Evolutionary conservation across 805 yeast species (phyloP).

Genomic region (Yamadazyma scolyti): DNA sequence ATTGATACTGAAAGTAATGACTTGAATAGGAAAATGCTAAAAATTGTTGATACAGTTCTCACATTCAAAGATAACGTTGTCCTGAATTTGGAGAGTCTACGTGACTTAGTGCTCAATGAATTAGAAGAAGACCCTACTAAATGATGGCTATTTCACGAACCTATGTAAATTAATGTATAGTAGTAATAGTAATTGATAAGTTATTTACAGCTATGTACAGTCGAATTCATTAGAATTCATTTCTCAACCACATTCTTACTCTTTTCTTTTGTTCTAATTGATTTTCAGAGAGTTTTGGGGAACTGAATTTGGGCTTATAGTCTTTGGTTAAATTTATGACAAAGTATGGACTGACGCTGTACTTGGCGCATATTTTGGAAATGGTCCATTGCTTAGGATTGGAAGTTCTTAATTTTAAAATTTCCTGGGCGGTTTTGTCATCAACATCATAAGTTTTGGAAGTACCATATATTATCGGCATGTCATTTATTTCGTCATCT

Average conservation of each 20-base stretch:
- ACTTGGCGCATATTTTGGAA: slow-evolving; percentile 57
- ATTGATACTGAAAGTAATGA: slow-evolving; percentile 44
- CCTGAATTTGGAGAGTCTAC: slow-evolving; percentile 57
- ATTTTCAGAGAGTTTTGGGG: not conserved
- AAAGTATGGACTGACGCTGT: slow-evolving; percentile 39
- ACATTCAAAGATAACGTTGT: slow-evolving; percentile 68
- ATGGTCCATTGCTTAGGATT: slow-evolving; percentile 67
- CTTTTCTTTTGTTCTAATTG: slow-evolving; percentile 52
- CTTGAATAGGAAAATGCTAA: slow-evolving; percentile 52
- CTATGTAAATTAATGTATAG: slow-evolving; percentile 7
- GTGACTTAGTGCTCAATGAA: slow-evolving; percentile 35
- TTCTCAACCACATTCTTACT: slow-evolving; percentile 60
- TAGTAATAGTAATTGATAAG: slow-evolving; percentile 1
- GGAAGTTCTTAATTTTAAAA: slow-evolving; percentile 47
- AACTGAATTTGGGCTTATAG: slow-evolving; percentile 25
- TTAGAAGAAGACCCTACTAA: slow-evolving; percentile 13
- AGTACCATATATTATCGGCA: slow-evolving; percentile 40
- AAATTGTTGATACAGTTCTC: slow-evolving; percentile 56
- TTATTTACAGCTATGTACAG: slow-evolving; percentile 5
- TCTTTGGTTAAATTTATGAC: slow-evolving; percentile 16
- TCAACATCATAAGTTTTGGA: slow-evolving; percentile 48
- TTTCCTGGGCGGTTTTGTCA: slow-evolving; percentile 55
- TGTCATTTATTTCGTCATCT: slow-evolving; percentile 29
- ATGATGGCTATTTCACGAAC: too few species aligned
- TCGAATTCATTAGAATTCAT: slow-evolving; percentile 31